Percentiles rank a stretch among this genome's conserved stretches.
phyloP scores from a whole-genome alignment of 228 moss, liverwort and hornwort species.

The Sphagnum magellanicum region DNA sequence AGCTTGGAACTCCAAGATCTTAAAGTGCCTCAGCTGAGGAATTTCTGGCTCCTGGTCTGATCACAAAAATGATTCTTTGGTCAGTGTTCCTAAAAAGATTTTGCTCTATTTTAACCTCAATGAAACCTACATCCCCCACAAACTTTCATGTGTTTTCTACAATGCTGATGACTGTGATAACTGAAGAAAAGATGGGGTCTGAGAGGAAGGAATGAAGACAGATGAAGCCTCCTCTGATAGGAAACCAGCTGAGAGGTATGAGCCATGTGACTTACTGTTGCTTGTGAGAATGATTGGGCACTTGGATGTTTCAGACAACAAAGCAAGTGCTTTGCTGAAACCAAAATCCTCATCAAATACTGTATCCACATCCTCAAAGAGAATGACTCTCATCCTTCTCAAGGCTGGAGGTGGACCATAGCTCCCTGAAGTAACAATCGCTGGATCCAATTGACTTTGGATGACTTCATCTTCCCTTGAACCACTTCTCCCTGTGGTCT shows the following conservation, averaged over 20 bases:
- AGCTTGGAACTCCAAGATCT: slow-evolving; percentile 46
- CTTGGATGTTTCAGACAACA: slow-evolving; percentile 68
- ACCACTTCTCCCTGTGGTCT: background rate
- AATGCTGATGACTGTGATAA: slow-evolving; percentile 2
- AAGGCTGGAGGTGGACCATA: slow-evolving; percentile 23
- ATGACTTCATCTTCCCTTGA: slow-evolving; percentile 22
- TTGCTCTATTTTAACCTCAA: background rate
- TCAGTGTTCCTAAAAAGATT: background rate
- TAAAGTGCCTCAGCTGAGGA: slow-evolving; percentile 42
- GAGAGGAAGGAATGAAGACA: background rate
- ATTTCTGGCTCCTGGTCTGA: slow-evolving; percentile 59
- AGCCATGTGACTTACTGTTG: slow-evolving; percentile 39
- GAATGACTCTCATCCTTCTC: slow-evolving; percentile 64
- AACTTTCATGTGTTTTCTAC: background rate
- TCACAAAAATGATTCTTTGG: background rate
- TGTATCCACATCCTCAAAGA: slow-evolving; percentile 92
- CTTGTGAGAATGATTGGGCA: slow-evolving; percentile 90
- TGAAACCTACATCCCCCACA: background rate
- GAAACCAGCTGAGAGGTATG: background rate
- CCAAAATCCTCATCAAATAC: slow-evolving; percentile 89
- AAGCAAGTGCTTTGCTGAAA: slow-evolving; percentile 52
- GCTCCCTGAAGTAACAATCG: slow-evolving; percentile 14
- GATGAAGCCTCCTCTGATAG: background rate
- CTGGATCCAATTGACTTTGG: slow-evolving; percentile 19
- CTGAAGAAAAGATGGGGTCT: slow-evolving; percentile 12